phyloP scores from a whole-genome alignment of 2,329 filamentous ascomycete species.

The Pestalotiopsis sp. region DNA sequence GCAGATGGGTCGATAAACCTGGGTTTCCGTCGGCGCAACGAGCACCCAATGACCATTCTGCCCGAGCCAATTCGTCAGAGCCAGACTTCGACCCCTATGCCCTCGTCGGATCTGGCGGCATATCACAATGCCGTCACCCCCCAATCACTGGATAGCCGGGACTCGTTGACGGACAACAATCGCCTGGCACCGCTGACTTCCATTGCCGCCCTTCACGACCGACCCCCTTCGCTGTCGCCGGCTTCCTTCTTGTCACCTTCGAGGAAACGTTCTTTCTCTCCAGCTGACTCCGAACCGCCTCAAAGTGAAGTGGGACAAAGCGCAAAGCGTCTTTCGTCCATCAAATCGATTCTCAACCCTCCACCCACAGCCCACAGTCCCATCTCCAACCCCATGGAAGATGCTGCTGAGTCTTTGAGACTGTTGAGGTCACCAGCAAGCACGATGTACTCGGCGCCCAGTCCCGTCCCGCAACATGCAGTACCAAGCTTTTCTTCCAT shows the following conservation, averaged over 20 bases:
- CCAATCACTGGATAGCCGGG: slow-evolving; percentile 41
- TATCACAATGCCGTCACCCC: slow-evolving; percentile 52
- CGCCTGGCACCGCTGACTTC: slow-evolving; percentile 59
- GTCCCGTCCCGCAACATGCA: slow-evolving; percentile 42
- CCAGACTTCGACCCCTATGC: slow-evolving; percentile 47
- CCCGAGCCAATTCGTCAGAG: slow-evolving; percentile 48
- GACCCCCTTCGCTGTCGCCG: slow-evolving; percentile 62
- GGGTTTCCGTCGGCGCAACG: slow-evolving; percentile 54
- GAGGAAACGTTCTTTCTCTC: slow-evolving; percentile 71
- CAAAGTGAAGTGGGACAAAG: slow-evolving; percentile 42
- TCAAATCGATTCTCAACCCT: slow-evolving; percentile 76
- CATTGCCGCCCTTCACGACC: slow-evolving; percentile 47
- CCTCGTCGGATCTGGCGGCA: slow-evolving; percentile 49
- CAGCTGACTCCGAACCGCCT: slow-evolving; percentile 55
- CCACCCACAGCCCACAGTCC: slow-evolving; percentile 27
- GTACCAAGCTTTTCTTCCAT: slow-evolving; percentile 29
- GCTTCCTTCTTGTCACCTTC: slow-evolving; percentile 62
- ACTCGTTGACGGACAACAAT: slow-evolving; percentile 58
- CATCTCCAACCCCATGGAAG: slow-evolving; percentile 31
- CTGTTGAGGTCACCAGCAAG: slow-evolving; percentile 47
- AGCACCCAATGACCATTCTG: slow-evolving; percentile 49
- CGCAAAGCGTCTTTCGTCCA: slow-evolving; percentile 70
- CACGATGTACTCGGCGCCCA: slow-evolving; percentile 43
- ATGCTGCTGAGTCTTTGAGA: slow-evolving; percentile 43
- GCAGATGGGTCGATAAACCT: slow-evolving; percentile 68